Evolutionary conservation across 257 asterid species (phyloP).

Genomic region (Datura wrightii): DNA sequence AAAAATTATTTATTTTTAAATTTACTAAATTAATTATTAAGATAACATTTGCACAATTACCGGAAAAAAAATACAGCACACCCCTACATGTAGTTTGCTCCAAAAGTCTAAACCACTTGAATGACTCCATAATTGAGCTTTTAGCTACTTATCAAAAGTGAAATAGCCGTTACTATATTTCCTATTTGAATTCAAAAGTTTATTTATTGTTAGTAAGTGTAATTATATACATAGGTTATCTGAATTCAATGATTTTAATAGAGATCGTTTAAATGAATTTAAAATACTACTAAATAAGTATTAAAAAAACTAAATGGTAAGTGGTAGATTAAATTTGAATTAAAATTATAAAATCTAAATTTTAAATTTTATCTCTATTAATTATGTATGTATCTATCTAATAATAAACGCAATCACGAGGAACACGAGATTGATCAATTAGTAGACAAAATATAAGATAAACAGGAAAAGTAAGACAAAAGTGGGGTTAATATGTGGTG

Average conservation of each 20-base stretch:
- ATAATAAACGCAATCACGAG: not conserved
- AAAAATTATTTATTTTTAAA: no score
- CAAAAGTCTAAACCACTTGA: not conserved
- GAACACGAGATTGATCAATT: not conserved
- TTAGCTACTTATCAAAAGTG: not conserved
- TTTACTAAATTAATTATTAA: no score
- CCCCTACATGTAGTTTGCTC: not conserved
- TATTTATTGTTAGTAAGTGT: not conserved
- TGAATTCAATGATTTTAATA: not conserved
- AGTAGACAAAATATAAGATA: not conserved
- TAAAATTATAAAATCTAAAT: not conserved
- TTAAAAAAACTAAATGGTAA: not conserved
- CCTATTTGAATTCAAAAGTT: not conserved
- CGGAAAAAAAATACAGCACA: no score
- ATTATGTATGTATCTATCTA: not conserved
- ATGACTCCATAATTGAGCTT: not conserved
- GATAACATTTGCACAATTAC: no score
- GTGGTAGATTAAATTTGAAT: not conserved
- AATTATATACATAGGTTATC: not conserved
- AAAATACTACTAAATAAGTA: not conserved
- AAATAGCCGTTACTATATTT: not conserved
- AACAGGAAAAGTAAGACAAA: not conserved
- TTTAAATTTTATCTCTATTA: not conserved
- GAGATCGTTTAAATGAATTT: not conserved
- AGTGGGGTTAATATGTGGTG: conserved; percentile 24